Conservation (phyloP, 257 asterid genomes). For the Agastache rugosa region DNA sequence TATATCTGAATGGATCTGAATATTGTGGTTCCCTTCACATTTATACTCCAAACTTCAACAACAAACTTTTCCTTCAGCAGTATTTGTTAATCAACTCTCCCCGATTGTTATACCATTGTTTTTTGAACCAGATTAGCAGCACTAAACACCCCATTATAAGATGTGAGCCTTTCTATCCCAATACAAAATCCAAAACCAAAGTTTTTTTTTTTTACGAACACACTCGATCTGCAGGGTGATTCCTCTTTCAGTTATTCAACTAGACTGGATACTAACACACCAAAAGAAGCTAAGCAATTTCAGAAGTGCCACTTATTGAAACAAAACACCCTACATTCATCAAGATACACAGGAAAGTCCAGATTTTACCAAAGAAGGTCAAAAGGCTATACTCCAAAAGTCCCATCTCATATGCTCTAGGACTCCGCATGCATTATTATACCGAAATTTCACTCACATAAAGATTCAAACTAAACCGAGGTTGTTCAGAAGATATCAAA, state of each 20-base stretch:
- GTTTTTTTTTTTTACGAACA: not conserved
- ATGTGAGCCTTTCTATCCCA: constrained; percentile 1
- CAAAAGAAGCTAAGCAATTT: constrained; percentile 10
- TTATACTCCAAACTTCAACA: not conserved
- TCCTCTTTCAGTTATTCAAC: constrained; percentile 1
- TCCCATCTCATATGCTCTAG: constrained; percentile 3
- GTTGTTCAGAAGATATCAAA: not conserved
- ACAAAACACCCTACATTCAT: constrained; percentile 8
- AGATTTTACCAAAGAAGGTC: not conserved
- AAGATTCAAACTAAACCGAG: not conserved
- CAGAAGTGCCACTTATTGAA: constrained; percentile 1
- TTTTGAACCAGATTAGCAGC: constrained; percentile 15
- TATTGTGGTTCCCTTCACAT: not conserved
- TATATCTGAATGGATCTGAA: not conserved
- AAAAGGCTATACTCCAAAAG: not conserved
- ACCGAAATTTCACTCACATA: not conserved
- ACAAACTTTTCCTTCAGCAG: not conserved
- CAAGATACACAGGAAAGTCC: not conserved
- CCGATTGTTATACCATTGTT: not conserved
- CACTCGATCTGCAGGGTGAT: not conserved
- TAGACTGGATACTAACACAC: not conserved
- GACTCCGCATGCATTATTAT: not conserved
- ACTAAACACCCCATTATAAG: constrained; percentile 9
- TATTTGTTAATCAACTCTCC: not conserved
- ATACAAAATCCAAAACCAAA: not conserved